Base-by-base conservation (phyloP, 225 moss, liverwort and hornwort genomes). In the Bryoerythrophyllum caledonicum region DNA sequence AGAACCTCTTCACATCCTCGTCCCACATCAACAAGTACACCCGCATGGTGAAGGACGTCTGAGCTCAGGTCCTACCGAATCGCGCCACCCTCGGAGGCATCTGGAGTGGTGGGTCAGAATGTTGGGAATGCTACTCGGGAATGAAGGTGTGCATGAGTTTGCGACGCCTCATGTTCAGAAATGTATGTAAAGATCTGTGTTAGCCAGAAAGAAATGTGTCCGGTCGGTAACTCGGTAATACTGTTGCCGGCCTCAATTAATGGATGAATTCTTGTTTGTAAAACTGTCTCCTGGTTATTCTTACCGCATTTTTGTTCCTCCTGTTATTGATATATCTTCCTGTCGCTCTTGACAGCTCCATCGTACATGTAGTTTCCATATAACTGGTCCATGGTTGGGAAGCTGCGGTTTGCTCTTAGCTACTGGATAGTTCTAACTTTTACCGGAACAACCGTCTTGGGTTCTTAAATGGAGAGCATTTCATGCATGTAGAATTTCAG, bases 1-100 rank as follows among this genome's bases (percentile, higher is more conserved):
- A 90, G 67, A 83, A 83, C 53, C 88, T 87, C 52, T 88, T 90
- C 58, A n/a, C 15, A 6, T 5, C 59, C 0, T 17, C 26, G 2
- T 17, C 3, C n/a, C 58, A 57, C 32, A 41, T 60, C 62, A 14
- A 43, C 24, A 2, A 59, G 20, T 13, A 67, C 38, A 66, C 60
- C 51, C 59, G 67, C 10, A 19, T 74, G 32, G 20, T 55, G 1
- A 44, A 24, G 25, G 25, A 35, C 37, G 37, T 37, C 44, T 74
- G 14, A 62, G 23, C 10, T 24, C 0, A 8, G n/a, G 4, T 20
- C 35, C 26, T 17, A 2, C 20, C 41, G 7, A 43, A 10, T 21
- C 10, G 21, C 3, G 43, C 43, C 41, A 11, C 27, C 27, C 27
- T 25, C 27, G 14, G 1, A 8, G 17, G 30, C 60, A 30, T 32